Evolutionary conservation across 768 basidiomycete species (phyloP).

Genomic region (Coprinopsis marcescibilis): DNA sequence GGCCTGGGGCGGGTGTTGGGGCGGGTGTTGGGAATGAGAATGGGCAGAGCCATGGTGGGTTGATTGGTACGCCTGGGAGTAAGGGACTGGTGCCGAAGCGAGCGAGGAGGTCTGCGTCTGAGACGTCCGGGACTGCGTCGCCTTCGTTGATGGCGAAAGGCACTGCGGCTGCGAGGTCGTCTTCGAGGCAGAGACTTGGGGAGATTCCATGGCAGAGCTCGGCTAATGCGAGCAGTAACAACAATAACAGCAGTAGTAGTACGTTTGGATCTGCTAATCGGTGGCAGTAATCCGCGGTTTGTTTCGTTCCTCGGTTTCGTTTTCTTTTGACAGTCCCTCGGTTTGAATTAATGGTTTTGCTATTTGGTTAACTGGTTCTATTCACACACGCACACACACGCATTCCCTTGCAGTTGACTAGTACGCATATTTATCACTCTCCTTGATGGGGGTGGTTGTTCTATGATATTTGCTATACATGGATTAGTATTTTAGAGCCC

Average conservation of each 20-base stretch:
- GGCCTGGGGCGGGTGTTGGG: not conserved
- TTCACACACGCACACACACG: not conserved
- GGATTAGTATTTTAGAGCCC: slow-evolving; percentile 1
- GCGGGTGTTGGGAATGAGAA: not conserved
- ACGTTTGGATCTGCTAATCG: too few relatives aligned
- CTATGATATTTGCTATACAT: slow-evolving; percentile 1
- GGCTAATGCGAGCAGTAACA: not conserved
- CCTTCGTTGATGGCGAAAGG: not conserved
- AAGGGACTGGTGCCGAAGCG: slow-evolving; percentile 2
- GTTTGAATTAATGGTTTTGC: too few relatives aligned
- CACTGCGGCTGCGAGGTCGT: not conserved
- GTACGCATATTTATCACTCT: not conserved
- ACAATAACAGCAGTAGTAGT: too few relatives aligned
- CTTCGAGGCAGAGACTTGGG: not conserved
- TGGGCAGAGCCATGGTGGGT: not conserved
- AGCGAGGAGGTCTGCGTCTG: slow-evolving; percentile 1
- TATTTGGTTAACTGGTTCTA: too few relatives aligned
- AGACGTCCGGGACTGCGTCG: not conserved
- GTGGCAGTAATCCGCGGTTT: too few relatives aligned
- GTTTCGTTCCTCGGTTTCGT: too few relatives aligned
- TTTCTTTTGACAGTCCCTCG: too few relatives aligned
- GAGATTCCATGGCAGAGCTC: not conserved
- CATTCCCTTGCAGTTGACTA: not conserved
- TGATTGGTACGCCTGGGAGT: not conserved
- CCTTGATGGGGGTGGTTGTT: not conserved